phyloP scores from a whole-genome alignment of 1,284 basidiomycete genomes.

The Ustilago bromivora region DNA sequence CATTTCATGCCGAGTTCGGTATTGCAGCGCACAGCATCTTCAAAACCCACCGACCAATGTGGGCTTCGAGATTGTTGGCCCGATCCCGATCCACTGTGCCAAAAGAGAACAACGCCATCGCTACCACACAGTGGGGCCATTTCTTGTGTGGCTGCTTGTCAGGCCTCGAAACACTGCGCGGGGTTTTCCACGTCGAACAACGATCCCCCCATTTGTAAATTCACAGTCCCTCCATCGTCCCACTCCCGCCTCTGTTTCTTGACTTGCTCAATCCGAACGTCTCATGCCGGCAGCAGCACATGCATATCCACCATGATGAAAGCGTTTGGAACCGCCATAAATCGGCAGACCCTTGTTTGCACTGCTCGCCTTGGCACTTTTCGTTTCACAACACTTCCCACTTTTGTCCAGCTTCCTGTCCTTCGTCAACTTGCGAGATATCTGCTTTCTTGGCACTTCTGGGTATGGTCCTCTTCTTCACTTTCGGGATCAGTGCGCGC shows the following conservation, averaged over 20 bases:
- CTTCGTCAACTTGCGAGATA: conserved; percentile 2
- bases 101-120: neutral
- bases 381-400: neutral
- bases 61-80: neutral
- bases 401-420: neutral
- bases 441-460: conserved; percentile 1
- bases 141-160: neutral
- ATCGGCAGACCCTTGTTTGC: neutral
- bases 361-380: conserved; percentile 13
- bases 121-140: neutral
- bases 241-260: neutral
- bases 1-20: neutral
- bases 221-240: neutral
- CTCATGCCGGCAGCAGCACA: neutral
- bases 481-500: neutral
- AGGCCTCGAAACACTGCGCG: neutral
- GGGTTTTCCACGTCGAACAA: conserved; percentile 1
- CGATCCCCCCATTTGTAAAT: neutral
- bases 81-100: neutral
- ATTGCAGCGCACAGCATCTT: neutral
- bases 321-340: neutral
- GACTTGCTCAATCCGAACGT: neutral
- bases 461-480: neutral
- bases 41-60: neutral
- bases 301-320: neutral